A percentile compares a stretch with the other conserved stretches of the same genome.
These are phyloP conservation scores for Avena eriantha DNA, from an alignment of 176 grass and related monocot species.

Conservation along the genomic window DNA sequence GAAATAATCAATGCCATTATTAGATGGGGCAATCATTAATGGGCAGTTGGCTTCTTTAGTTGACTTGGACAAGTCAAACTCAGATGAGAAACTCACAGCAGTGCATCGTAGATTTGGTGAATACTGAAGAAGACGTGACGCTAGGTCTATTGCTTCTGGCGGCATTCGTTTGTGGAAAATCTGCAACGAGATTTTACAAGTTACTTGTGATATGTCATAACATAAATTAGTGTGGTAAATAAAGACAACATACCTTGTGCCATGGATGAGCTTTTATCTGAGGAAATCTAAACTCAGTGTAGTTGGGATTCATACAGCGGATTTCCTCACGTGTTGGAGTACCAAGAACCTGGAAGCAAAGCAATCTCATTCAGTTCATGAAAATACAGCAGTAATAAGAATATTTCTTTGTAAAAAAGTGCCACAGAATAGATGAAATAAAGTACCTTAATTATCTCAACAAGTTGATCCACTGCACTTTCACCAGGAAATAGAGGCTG, in stretches of 20 bases:
- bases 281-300: constrained; percentile 77
- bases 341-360: constrained; percentile 68
- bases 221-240: background rate
- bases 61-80: constrained; percentile 42
- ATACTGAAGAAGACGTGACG: constrained; percentile 76
- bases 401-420: constrained; percentile 33
- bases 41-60: constrained; percentile 30
- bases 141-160: constrained; percentile 79
- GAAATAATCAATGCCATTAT: constrained; percentile 43
- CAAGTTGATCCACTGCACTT: constrained; percentile 84
- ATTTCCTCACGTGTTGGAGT: constrained; percentile 83
- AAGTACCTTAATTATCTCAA: constrained; percentile 79
- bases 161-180: constrained; percentile 87
- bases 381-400: background rate
- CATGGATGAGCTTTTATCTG: constrained; percentile 85
- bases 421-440: background rate
- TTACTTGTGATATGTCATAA: constrained; percentile 25
- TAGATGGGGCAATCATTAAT: constrained; percentile 44
- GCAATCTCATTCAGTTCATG: constrained; percentile 24
- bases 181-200: constrained; percentile 34
- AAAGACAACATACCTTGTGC: constrained; percentile 59
- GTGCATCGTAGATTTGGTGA: constrained; percentile 78
- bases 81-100: constrained; percentile 51
- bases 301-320: constrained; percentile 79
- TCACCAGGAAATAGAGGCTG: constrained; percentile 79